Conservation (phyloP, 768 basidiomycete species). For the Boletus sensibilis region DNA sequence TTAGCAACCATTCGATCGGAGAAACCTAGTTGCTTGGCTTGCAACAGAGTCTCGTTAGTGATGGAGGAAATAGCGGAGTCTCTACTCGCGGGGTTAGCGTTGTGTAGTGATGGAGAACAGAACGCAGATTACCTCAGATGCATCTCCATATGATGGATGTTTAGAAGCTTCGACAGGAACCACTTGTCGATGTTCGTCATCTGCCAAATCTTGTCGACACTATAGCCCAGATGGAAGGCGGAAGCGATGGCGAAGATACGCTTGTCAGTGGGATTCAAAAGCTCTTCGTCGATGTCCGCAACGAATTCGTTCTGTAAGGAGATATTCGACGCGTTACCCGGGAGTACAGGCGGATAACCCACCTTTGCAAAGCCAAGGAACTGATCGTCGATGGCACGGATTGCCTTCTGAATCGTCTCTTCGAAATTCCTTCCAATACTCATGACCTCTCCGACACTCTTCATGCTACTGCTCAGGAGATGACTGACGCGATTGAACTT, state of each 20-base stretch:
- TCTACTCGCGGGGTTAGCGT: constrained; percentile 37
- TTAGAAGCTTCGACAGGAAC: constrained; percentile 89
- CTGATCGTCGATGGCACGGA: constrained; percentile 92
- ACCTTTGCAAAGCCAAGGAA: constrained; percentile 92
- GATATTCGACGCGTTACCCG: background rate
- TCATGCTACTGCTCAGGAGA: constrained; percentile 93
- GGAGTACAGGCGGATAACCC: constrained; percentile 2
- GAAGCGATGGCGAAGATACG: constrained; percentile 95
- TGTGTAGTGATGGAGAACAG: background rate
- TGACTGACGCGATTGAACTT: constrained; percentile 96
- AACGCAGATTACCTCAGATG: constrained; percentile 56
- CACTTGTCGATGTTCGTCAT: constrained; percentile 99
- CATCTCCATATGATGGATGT: constrained; percentile 82
- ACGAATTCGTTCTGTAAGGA: constrained; percentile 75
- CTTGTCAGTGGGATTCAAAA: constrained; percentile 93
- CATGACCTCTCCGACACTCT: constrained; percentile 99
- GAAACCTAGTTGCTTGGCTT: constrained; percentile 93
- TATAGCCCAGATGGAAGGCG: constrained; percentile 90
- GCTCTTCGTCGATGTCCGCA: constrained; percentile 89
- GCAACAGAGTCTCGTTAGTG: constrained; percentile 59
- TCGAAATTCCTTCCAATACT: constrained; percentile 97
- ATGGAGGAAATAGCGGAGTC: constrained; percentile 64
- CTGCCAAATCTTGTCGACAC: constrained; percentile 94
- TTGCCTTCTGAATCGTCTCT: constrained; percentile 98
- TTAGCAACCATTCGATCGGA: constrained; percentile 87